These are phyloP conservation scores for Malbranchea cinnamomea DNA, from an alignment of 2,329 filamentous ascomycete genomes.

Conservation along the genomic window DNA sequence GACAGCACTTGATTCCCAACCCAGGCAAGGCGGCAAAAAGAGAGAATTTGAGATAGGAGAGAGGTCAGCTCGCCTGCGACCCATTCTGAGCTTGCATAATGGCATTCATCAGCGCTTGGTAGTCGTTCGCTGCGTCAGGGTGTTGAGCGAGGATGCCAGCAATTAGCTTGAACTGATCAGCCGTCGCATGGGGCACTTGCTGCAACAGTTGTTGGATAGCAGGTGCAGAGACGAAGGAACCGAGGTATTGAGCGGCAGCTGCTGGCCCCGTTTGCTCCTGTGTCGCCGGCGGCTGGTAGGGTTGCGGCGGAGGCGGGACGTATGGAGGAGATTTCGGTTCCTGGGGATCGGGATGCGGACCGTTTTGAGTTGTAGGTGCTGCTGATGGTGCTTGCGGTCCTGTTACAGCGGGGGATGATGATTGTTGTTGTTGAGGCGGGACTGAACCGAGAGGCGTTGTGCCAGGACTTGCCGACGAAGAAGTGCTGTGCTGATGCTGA, in stretches of 20 bases:
- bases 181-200: slow-evolving; percentile 52
- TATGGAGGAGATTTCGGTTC: slow-evolving; percentile 3
- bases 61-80: too few relatives aligned
- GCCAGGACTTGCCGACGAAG: slow-evolving; percentile 21
- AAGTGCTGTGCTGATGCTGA: too few relatives aligned
- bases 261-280: slow-evolving; percentile 33
- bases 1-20: too few relatives aligned
- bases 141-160: slow-evolving; percentile 52
- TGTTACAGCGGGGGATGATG: slow-evolving; percentile 8
- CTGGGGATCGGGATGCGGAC: not conserved
- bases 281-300: slow-evolving; percentile 9
- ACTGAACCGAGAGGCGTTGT: slow-evolving; percentile 12
- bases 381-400: not conserved
- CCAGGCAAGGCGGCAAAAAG: too few relatives aligned
- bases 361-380: not conserved
- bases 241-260: slow-evolving; percentile 49
- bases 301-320: slow-evolving; percentile 15
- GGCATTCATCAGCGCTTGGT: slow-evolving; percentile 27
- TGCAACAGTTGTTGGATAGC: slow-evolving; percentile 56
- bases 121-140: slow-evolving; percentile 48
- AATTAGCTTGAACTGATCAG: slow-evolving; percentile 62
- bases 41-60: too few relatives aligned
- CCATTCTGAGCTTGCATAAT: slow-evolving; percentile 23
- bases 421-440: slow-evolving; percentile 9
- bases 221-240: slow-evolving; percentile 45